Base-by-base conservation (phyloP, 2,329 filamentous ascomycete species). In the Fusarium sp. region DNA sequence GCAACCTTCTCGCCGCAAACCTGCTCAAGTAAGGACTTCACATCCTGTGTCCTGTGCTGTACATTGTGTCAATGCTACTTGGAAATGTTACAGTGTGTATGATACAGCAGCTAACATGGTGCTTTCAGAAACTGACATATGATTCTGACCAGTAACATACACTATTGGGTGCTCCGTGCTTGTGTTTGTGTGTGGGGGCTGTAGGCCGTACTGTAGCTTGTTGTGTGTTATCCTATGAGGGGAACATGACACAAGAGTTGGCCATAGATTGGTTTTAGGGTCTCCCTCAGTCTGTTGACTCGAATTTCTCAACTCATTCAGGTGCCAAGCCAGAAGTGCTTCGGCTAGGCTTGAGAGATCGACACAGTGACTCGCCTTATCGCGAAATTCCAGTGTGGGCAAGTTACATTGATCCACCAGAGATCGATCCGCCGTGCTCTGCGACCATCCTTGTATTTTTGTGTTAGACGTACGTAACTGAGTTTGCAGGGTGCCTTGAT, bases 41-140 rank as follows among this genome's bases (percentile, higher is more conserved):
- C 34, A 50, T 65, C 50, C 50, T 30, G 49, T 40, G 33, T 30
- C 36, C 34, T 26, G 47, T 13, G 30, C 42, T 31, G 42, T 62
- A 61, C 59, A 70, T 71, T 61, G 61, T 53, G 59, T 66, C 58
- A 45, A 72, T 45, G 54, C 57, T 26, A 46, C 46, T 62, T 56
- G 54, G 42, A 65, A 18, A 28, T 16, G 33, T 38, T 38, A 38
- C 47, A 18, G 47, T 28, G 28, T 18, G 28, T 30, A 47, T 52
- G 45, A 60, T 37, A 57, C 28, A 51, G 44, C 57, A 56, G 55
- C 52, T 46, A 53, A 62, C 59, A 57, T 57, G 69, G 28, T 54
- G 38, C 38, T n/a, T n/a, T 53, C 11, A 58, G 51, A 74, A 74
- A 70, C 63, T 74, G 72, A 74, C 67, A 74, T 70, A 52, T 74